Evolutionary conservation across 2,329 filamentous ascomycete genomes (phyloP).

Genomic region (Raffaelea arxii): DNA sequence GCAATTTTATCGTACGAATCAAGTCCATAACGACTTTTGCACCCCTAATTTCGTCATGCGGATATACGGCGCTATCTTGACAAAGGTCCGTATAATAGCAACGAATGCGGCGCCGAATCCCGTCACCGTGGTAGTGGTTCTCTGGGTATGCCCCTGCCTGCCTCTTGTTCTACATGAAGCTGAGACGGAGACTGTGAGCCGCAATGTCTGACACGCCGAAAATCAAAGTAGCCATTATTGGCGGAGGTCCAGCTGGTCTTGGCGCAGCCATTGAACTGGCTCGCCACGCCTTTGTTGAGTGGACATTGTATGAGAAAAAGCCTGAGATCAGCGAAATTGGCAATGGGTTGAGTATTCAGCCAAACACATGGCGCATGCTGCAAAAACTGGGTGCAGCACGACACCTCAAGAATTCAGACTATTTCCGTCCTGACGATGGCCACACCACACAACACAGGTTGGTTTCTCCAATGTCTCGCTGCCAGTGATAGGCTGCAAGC

Average conservation of each 20-base stretch:
- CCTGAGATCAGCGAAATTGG: background rate
- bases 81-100: too few species aligned
- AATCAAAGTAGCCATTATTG: constrained; percentile 2
- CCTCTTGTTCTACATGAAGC: too few species aligned
- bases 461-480: constrained; percentile 15
- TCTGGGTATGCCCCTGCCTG: too few species aligned
- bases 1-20: too few species aligned
- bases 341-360: background rate
- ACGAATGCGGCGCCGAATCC: too few species aligned
- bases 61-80: too few species aligned
- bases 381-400: background rate
- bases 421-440: background rate
- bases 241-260: constrained; percentile 12
- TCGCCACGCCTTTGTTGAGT: background rate
- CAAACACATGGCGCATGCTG: background rate
- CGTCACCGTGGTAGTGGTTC: too few species aligned
- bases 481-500: too few species aligned
- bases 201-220: too few species aligned
- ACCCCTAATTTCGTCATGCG: too few species aligned
- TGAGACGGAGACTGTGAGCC: too few species aligned
- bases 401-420: background rate
- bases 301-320: background rate
- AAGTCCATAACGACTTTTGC: too few species aligned
- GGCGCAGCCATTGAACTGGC: background rate
- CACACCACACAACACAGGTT: background rate